phyloP scores from a whole-genome alignment of 2,329 filamentous ascomycete genomes.

The Chaetomiaceae sp. region DNA sequence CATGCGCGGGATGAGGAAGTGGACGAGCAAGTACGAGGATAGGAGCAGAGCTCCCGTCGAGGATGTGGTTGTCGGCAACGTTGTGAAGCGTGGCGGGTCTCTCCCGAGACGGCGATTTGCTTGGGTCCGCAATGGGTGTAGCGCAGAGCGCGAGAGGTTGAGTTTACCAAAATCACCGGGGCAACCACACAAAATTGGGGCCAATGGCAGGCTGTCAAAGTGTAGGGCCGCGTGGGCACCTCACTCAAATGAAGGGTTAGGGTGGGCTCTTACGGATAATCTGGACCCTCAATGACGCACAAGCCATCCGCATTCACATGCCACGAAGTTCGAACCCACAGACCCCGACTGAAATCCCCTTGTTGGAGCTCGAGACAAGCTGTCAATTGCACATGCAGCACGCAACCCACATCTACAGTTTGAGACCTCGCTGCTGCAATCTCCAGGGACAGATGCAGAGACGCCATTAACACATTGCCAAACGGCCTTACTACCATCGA shows the following conservation, averaged over 20 bases:
- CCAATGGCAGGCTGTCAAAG: slow-evolving; percentile 15
- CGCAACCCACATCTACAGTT: background rate
- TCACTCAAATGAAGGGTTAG: background rate
- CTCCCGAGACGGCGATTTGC: slow-evolving; percentile 19
- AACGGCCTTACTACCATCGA: background rate
- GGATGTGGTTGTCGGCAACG: slow-evolving; percentile 30
- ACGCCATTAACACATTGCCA: background rate
- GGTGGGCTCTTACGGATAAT: background rate
- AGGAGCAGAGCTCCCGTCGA: slow-evolving; percentile 37
- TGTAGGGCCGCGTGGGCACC: too few species aligned
- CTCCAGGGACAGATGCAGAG: background rate
- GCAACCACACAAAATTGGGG: slow-evolving; percentile 18
- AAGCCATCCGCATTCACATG: background rate
- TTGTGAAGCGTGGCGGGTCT: slow-evolving; percentile 27
- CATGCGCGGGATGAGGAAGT: slow-evolving; percentile 28
- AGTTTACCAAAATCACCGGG: slow-evolving; percentile 23
- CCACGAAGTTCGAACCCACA: too few species aligned
- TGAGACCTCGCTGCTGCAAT: background rate
- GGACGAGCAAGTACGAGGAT: slow-evolving; percentile 31
- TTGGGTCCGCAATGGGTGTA: slow-evolving; percentile 25
- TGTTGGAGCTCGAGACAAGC: too few species aligned
- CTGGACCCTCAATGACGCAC: too few species aligned
- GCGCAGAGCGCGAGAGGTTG: slow-evolving; percentile 16
- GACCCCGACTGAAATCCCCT: too few species aligned
- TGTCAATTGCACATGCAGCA: too few species aligned